These are phyloP conservation scores for Paecilomyces sp. DNA, from an alignment of 2,329 filamentous ascomycete species.

Conservation along the genomic window DNA sequence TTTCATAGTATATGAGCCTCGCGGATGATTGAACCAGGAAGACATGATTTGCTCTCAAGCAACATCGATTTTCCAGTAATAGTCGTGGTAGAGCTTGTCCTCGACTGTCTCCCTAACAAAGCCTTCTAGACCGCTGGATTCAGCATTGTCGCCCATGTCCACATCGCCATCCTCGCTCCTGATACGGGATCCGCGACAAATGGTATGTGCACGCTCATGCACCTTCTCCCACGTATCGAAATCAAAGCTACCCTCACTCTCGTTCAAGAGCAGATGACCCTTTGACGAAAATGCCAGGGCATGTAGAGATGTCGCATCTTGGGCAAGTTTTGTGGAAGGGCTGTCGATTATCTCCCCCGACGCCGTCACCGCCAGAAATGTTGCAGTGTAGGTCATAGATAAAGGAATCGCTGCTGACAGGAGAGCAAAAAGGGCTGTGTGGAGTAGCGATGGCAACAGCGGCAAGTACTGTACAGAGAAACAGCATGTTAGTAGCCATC, in stretches of 20 bases:
- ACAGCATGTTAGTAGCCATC: conserved; percentile 7
- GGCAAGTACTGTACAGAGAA: conserved; percentile 58
- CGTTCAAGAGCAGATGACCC: conserved; percentile 65
- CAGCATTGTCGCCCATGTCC: conserved; percentile 34
- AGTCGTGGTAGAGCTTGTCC: conserved; percentile 42
- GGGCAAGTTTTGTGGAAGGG: conserved; percentile 57
- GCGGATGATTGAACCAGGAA: not conserved
- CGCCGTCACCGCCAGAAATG: conserved; percentile 52
- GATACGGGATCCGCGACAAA: conserved; percentile 52
- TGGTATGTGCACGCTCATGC: conserved; percentile 55
- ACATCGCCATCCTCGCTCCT: conserved; percentile 36
- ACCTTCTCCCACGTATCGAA: conserved; percentile 68
- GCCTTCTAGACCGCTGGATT: conserved; percentile 42
- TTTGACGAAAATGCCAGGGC: conserved; percentile 75
- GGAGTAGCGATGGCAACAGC: conserved; percentile 73
- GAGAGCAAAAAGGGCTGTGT: conserved; percentile 70
- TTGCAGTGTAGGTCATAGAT: conserved; percentile 61
- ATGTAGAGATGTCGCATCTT: conserved; percentile 64
- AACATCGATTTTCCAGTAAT: conserved; percentile 31
- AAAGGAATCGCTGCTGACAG: conserved; percentile 78
- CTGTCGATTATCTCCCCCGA: conserved; percentile 44
- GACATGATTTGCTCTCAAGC: conserved; percentile 12
- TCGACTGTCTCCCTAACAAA: conserved; percentile 59
- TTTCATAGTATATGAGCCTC: not conserved
- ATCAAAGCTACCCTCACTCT: conserved; percentile 75